Conservation (phyloP, 2,329 filamentous ascomycete species). For the Periconia sp. region DNA sequence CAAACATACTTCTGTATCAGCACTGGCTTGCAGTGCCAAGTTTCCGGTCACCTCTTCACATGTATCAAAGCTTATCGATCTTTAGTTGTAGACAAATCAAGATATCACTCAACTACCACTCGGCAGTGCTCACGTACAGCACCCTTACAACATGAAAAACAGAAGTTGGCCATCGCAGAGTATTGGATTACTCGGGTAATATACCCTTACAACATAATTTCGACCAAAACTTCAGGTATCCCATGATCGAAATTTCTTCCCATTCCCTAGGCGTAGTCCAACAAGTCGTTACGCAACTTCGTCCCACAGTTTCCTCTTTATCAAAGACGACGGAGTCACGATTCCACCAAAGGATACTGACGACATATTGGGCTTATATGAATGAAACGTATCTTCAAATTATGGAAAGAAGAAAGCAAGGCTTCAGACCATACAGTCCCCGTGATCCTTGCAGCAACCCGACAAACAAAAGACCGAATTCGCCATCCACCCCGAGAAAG, state of each 20-base stretch:
- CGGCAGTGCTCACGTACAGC: too few relatives aligned
- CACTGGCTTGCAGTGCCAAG: too few relatives aligned
- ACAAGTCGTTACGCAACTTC: conserved; percentile 74
- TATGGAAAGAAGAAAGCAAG: neutral
- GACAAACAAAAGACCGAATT: conserved; percentile 72
- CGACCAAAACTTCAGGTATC: conserved; percentile 36
- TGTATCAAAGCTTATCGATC: neutral
- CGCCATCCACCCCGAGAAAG: conserved; percentile 65
- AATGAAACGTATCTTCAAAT: neutral
- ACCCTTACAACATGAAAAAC: neutral
- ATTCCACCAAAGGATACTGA: conserved; percentile 69
- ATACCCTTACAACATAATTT: too few relatives aligned
- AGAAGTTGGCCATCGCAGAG: too few relatives aligned
- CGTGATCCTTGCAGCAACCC: conserved; percentile 71
- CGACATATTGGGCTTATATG: conserved; percentile 69
- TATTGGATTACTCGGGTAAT: too few relatives aligned
- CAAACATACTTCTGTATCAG: too few relatives aligned
- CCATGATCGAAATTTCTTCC: conserved; percentile 78
- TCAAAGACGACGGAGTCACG: conserved; percentile 71
- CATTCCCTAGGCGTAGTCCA: conserved; percentile 62
- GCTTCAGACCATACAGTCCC: conserved; percentile 56
- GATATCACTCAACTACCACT: neutral
- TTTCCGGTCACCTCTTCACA: too few relatives aligned
- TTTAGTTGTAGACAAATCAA: neutral
- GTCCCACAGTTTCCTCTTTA: conserved; percentile 86